Percentiles rank a stretch among this genome's conserved stretches.
Conservation (phyloP, 768 basidiomycete species). For the Hemileccinum rubropunctum region DNA sequence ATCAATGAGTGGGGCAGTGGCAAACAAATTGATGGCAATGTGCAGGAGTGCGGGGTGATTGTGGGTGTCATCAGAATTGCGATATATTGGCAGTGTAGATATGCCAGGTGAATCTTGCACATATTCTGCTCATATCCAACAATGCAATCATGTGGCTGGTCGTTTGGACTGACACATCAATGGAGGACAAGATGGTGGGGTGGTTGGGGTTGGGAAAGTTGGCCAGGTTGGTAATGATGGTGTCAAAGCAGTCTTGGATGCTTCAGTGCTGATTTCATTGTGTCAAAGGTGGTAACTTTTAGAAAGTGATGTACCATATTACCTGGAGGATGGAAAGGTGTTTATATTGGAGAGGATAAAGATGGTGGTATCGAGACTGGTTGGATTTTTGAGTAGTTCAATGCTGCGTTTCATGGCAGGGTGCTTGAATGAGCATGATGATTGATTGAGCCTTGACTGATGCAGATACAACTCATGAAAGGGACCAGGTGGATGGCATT, state of each 20-base stretch:
- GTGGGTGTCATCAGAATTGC: no score
- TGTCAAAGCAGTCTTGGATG: slow-evolving; percentile 68
- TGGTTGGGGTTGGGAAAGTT: slow-evolving; percentile 62
- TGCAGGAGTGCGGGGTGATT: no score
- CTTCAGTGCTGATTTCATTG: slow-evolving; percentile 61
- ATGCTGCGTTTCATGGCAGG: slow-evolving; percentile 95
- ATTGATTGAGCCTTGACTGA: not conserved
- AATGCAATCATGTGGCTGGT: slow-evolving; percentile 77
- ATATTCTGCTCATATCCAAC: slow-evolving; percentile 95
- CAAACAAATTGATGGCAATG: no score
- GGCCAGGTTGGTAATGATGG: slow-evolving; percentile 92
- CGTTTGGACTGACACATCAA: slow-evolving; percentile 70
- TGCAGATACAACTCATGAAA: slow-evolving; percentile 53
- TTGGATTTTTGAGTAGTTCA: slow-evolving; percentile 62
- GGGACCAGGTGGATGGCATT: slow-evolving; percentile 78
- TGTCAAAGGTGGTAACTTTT: not conserved
- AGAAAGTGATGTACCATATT: slow-evolving; percentile 9
- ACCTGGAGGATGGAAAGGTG: slow-evolving; percentile 82
- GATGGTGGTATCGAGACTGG: slow-evolving; percentile 66
- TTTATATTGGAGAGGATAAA: slow-evolving; percentile 95
- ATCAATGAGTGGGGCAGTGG: no score
- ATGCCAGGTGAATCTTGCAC: no score
- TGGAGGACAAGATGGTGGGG: slow-evolving; percentile 70
- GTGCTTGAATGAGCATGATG: slow-evolving; percentile 53
- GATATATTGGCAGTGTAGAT: no score